phyloP scores from a whole-genome alignment of 2,329 filamentous ascomycete species.

The Aspergillus japonicus region DNA sequence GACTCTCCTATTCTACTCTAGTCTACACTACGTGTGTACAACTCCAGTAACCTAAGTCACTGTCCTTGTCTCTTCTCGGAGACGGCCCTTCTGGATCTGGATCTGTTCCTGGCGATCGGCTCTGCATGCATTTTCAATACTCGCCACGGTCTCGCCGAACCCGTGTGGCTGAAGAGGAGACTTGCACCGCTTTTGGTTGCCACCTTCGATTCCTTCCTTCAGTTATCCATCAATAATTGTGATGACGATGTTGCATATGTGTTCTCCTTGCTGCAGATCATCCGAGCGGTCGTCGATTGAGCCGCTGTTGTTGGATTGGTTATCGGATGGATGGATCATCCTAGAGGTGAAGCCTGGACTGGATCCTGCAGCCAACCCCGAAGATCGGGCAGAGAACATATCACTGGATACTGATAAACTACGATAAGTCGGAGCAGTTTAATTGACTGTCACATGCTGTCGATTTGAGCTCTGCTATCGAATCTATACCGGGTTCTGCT shows the following conservation, averaged over 20 bases:
- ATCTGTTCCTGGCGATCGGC: slow-evolving; percentile 12
- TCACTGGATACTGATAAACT: not conserved
- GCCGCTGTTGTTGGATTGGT: not conserved
- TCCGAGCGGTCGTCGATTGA: not conserved
- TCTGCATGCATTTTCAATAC: not conserved
- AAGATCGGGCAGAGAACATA: not conserved
- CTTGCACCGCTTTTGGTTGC: not conserved
- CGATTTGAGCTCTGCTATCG: too few species aligned
- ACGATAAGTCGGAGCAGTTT: too few species aligned
- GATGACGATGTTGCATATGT: not conserved
- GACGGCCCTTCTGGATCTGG: not conserved
- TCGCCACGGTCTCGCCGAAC: slow-evolving; percentile 8
- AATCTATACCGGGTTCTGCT: too few species aligned
- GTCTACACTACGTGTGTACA: not conserved
- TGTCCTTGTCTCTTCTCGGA: not conserved
- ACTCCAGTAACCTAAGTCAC: too few species aligned
- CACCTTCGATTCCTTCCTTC: not conserved
- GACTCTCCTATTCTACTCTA: not conserved
- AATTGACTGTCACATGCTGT: too few species aligned
- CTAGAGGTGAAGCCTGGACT: not conserved
- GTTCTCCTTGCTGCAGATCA: not conserved
- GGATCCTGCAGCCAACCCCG: not conserved
- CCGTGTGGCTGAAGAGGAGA: slow-evolving; percentile 5
- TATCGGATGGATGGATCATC: not conserved
- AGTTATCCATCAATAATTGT: not conserved